Conservation (phyloP, 352 stramenopile genomes). For the Phytophthora syringae region DNA sequence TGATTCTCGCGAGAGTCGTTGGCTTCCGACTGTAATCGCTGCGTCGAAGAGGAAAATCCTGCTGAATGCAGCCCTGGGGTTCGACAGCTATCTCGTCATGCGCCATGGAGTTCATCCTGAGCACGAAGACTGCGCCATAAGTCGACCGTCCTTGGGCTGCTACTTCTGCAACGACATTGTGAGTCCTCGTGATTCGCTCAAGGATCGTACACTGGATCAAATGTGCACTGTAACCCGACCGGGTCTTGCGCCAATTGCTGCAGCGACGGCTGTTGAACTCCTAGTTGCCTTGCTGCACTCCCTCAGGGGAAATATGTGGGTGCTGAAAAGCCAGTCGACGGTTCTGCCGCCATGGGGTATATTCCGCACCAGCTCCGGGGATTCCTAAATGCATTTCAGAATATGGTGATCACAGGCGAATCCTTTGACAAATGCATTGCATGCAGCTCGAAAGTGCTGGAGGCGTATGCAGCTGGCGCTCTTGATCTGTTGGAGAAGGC, state of each 20-base stretch:
- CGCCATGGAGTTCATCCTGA: slow-evolving; percentile 87
- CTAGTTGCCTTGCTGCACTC: slow-evolving; percentile 96
- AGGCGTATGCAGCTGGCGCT: slow-evolving; percentile 71
- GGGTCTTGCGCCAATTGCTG: slow-evolving; percentile 93
- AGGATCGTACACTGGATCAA: slow-evolving; percentile 98
- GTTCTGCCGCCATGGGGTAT: slow-evolving; percentile 70
- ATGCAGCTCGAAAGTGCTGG: slow-evolving; percentile 91
- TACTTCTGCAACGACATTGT: slow-evolving; percentile 99
- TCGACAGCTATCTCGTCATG: slow-evolving; percentile 99
- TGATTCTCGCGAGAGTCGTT: slow-evolving; percentile 98
- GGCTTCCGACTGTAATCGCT: slow-evolving; percentile 97
- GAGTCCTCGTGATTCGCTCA: slow-evolving; percentile 96
- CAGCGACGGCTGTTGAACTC: slow-evolving; percentile 96
- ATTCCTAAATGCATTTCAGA: slow-evolving; percentile 93
- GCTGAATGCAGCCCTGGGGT: slow-evolving; percentile 84
- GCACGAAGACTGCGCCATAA: slow-evolving; percentile 3
- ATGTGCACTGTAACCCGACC: slow-evolving; percentile 99
- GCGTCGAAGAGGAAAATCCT: slow-evolving; percentile 92
- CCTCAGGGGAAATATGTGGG: slow-evolving; percentile 73
- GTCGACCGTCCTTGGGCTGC: slow-evolving; percentile 84
- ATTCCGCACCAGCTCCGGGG: slow-evolving; percentile 97
- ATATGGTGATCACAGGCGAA: slow-evolving; percentile 83
- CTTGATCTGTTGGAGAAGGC: slow-evolving; percentile 64
- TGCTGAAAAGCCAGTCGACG: slow-evolving; percentile 64
- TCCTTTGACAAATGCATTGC: slow-evolving; percentile 97